Evolutionary conservation across 495 filamentous ascomycete species (phyloP).

Genomic region (Penicillium crystallinum): DNA sequence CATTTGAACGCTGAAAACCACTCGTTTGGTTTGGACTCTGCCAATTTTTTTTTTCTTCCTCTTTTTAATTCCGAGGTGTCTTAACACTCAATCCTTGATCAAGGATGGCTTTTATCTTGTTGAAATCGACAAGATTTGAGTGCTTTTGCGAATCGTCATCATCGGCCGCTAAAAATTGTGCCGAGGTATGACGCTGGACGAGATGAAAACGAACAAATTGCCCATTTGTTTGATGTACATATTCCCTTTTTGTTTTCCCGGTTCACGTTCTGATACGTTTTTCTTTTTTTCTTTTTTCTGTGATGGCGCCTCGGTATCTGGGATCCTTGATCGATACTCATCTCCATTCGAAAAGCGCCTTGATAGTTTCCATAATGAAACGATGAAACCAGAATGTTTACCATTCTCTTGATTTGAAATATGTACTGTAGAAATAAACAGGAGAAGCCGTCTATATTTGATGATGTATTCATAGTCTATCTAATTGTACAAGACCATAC

Average conservation of each 20-base stretch:
- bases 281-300: slow-evolving; percentile 21
- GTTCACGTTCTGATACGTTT: slow-evolving; percentile 6
- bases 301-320: slow-evolving; percentile 28
- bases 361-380: slow-evolving; percentile 32
- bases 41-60: neutral
- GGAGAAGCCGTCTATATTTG: slow-evolving; percentile 5
- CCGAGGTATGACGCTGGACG: slow-evolving; percentile 3
- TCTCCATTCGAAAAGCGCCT: slow-evolving; percentile 20
- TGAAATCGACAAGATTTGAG: neutral
- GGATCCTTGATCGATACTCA: slow-evolving; percentile 26
- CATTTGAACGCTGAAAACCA: slow-evolving; percentile 1
- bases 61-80: slow-evolving; percentile 4
- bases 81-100: slow-evolving; percentile 21
- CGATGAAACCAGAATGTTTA: slow-evolving; percentile 21
- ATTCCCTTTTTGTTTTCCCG: slow-evolving; percentile 8
- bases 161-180: neutral
- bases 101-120: slow-evolving; percentile 3
- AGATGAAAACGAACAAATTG: slow-evolving; percentile 22
- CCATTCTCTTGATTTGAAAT: neutral
- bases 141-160: neutral
- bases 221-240: slow-evolving; percentile 31
- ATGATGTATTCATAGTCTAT: slow-evolving; percentile 6
- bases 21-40: slow-evolving; percentile 9
- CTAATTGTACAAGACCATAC: slow-evolving; percentile 10
- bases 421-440: neutral